Conservation (phyloP, 179 eudicot species). For the Dionaea muscipula region DNA sequence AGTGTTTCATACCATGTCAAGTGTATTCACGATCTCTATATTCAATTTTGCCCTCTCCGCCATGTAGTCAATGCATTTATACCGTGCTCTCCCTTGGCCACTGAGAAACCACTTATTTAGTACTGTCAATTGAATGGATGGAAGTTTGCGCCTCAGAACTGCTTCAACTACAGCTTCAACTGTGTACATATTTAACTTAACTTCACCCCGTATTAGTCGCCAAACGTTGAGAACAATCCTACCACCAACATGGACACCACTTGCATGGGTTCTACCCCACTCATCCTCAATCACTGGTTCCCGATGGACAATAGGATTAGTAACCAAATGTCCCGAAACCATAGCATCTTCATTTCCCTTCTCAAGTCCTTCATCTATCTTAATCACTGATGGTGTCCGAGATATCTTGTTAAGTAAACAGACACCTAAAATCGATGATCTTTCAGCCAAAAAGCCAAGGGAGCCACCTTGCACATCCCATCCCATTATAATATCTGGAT, state of each 20-base stretch:
- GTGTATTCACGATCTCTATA: constrained; percentile 62
- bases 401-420: constrained; percentile 64
- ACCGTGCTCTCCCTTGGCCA: constrained; percentile 77
- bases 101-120: constrained; percentile 71
- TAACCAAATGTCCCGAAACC: constrained; percentile 28
- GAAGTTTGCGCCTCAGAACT: constrained; percentile 75
- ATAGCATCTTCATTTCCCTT: constrained; percentile 27
- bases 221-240: constrained; percentile 82
- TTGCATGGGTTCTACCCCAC: constrained; percentile 99
- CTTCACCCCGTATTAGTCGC: constrained; percentile 81
- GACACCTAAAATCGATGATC: constrained; percentile 66
- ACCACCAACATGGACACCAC: constrained; percentile 89
- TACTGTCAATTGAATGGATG: constrained; percentile 43
- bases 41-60: constrained; percentile 54
- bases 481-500: constrained; percentile 84
- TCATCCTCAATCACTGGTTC: constrained; percentile 69
- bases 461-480: constrained; percentile 94
- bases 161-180: constrained; percentile 81
- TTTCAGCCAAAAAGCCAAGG: constrained; percentile 87
- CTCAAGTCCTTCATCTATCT: constrained; percentile 23
- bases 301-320: constrained; percentile 38
- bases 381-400: constrained; percentile 50
- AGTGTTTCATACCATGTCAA: constrained; percentile 50
- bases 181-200: constrained; percentile 70
- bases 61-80: constrained; percentile 61